Base-by-base conservation (phyloP, 495 filamentous ascomycete species). In the Talaromyces wortmannii region DNA sequence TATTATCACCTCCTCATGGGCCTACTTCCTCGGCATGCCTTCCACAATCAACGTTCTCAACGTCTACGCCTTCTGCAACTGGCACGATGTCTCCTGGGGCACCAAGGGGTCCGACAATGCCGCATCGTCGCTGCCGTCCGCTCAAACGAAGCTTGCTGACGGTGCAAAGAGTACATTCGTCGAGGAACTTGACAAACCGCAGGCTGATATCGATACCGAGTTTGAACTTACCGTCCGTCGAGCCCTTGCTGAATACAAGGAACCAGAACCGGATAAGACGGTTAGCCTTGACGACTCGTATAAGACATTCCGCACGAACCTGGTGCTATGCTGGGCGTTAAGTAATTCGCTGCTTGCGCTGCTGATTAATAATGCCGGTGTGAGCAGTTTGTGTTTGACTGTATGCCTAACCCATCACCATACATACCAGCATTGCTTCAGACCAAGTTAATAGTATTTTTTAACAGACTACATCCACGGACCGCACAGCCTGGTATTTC, bases 21-120 rank as follows among this genome's bases (percentile, higher is more conserved):
- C 88, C 61, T 97, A 97, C 69, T 80, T 97, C 59, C 78, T 95
- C 31, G 80, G 95, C 63, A 92, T 95, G 80, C 95, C 94, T n/a
- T 96, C 91, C n/a, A 97, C 96, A 71, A 90, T 96, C 87, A 99
- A 99, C 75, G 92, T 99, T 59, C 84, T 99, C 61, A 97, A 94
- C 77, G 91, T 99, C 54, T 99, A 99, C 74, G 91, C 78, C 53
- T 99, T 96, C 85, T 92, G 91, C 83, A 99, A 99, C 76, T 99
- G 95, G 95, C 94, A 99, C 76, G 94, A 99, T 74, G 94, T 99
- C 45, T 96, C 94, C 12, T 99, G 94, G 94, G 94, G 94, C 81
- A 97, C 95, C 73, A 97, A 99, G 78, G 94, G 94, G 69, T 90
- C 95, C 10, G 94, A 99, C 74, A 97, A 97, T 75, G 89, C 87